Percentiles rank a stretch among this genome's conserved stretches.
Evolutionary conservation across 2,329 filamentous ascomycete species (phyloP).

Genomic region (Phialemoniopsis sp.): DNA sequence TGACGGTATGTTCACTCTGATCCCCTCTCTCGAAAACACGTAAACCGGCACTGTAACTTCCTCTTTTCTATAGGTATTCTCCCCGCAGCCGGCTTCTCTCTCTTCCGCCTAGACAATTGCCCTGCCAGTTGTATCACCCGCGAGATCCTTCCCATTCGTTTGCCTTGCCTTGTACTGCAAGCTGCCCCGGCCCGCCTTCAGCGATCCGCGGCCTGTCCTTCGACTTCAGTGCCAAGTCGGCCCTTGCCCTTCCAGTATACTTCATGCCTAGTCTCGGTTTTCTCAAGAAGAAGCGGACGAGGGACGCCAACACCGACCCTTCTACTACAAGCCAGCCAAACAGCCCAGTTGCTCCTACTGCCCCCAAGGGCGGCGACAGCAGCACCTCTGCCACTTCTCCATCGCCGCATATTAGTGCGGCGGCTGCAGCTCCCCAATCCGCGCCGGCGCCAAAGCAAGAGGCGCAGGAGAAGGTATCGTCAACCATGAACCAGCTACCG

Average conservation of each 20-base stretch:
- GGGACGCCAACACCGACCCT: constrained; percentile 74
- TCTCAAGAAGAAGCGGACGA: constrained; percentile 98
- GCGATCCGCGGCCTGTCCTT: constrained; percentile 24
- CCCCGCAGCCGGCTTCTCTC: no score
- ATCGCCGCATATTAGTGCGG: constrained; percentile 14
- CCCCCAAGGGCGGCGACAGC: constrained; percentile 46
- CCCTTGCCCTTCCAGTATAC: constrained; percentile 1
- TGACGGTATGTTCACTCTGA: constrained; percentile 8
- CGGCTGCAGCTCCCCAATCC: constrained; percentile 6
- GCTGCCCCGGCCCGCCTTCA: no score
- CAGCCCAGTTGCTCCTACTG: constrained; percentile 58
- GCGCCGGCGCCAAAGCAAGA: constrained; percentile 22
- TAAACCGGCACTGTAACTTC: no score
- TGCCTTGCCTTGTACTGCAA: no score
- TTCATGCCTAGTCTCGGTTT: constrained; percentile 92
- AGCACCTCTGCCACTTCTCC: constrained; percentile 27
- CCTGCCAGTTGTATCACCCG: no score
- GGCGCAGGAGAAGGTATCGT: constrained; percentile 18
- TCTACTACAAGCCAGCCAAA: constrained; percentile 62
- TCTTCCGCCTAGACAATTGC: no score
- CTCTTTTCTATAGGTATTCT: no score
- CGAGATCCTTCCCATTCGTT: no score
- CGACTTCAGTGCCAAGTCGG: constrained; percentile 13
- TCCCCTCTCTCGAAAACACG: no score
- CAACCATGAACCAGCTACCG: constrained; percentile 24